phyloP scores from a whole-genome alignment of 768 basidiomycete species.

The Auriculariales sp. region DNA sequence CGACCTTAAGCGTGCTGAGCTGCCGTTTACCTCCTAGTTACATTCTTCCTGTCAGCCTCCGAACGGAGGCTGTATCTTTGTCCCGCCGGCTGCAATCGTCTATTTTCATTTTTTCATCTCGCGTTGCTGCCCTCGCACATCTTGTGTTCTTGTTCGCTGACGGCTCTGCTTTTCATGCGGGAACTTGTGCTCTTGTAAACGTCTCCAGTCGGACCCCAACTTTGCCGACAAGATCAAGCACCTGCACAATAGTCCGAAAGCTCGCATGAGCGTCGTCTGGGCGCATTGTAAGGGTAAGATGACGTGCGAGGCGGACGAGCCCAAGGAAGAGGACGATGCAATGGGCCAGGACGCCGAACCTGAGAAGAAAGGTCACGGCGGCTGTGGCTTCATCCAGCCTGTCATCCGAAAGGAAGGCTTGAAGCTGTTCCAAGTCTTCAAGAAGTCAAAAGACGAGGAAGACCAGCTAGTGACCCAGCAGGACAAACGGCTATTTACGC shows the following conservation, averaged over 20 bases:
- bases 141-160: slow-evolving; percentile 30
- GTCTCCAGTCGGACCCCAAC: slow-evolving; percentile 58
- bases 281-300: slow-evolving; percentile 76
- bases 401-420: slow-evolving; percentile 85
- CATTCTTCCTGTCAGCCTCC: not conserved
- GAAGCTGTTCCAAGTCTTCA: slow-evolving; percentile 89
- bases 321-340: slow-evolving; percentile 71
- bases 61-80: not conserved
- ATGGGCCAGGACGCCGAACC: slow-evolving; percentile 49
- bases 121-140: slow-evolving; percentile 1
- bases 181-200: too few species aligned
- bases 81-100: slow-evolving; percentile 15
- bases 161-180: slow-evolving; percentile 47
- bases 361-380: slow-evolving; percentile 85
- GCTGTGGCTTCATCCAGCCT: slow-evolving; percentile 89
- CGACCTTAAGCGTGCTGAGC: too few species aligned
- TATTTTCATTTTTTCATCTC: slow-evolving; percentile 3
- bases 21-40: too few species aligned
- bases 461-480: slow-evolving; percentile 64
- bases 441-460: slow-evolving; percentile 86
- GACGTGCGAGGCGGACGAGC: slow-evolving; percentile 77
- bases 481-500: slow-evolving; percentile 69
- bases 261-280: slow-evolving; percentile 80
- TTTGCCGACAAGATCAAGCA: slow-evolving; percentile 83
- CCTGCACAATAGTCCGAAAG: slow-evolving; percentile 73